phyloP scores from a whole-genome alignment of 768 basidiomycete genomes.

The Mrakia blollopis region DNA sequence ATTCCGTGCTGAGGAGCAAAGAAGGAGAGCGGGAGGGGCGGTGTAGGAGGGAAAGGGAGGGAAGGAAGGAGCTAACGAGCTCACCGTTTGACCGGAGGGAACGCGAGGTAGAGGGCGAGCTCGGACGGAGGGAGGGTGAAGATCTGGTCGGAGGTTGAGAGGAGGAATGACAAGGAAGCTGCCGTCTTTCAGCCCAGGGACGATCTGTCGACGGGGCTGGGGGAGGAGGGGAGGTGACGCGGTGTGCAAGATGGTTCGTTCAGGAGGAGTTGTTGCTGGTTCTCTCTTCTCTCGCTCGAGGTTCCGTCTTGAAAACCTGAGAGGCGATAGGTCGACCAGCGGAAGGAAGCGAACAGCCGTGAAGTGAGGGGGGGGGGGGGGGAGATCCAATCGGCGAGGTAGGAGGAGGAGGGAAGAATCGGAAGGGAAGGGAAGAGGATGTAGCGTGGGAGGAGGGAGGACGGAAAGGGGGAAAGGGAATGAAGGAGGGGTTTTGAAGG shows the following conservation, averaged over 20 bases:
- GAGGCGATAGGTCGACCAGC: neutral
- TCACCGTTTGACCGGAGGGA: neutral
- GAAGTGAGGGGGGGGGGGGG: neutral
- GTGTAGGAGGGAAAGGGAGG: neutral
- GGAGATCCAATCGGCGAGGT: neutral
- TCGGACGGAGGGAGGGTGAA: neutral
- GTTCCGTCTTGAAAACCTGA: neutral
- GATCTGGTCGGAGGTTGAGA: neutral
- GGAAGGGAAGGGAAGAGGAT: too few species aligned
- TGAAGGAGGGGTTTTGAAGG: too few species aligned
- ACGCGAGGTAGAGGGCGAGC: neutral
- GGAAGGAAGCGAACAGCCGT: neutral
- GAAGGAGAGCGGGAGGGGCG: neutral
- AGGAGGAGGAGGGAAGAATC: neutral
- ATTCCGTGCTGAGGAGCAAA: neutral
- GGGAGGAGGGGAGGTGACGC: neutral
- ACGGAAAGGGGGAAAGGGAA: too few species aligned
- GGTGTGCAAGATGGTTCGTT: neutral
- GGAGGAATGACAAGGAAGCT: neutral
- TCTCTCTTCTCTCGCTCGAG: neutral
- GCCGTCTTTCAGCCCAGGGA: neutral
- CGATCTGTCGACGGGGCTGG: neutral
- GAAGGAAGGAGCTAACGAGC: neutral
- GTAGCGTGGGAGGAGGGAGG: too few species aligned
- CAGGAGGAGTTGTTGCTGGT: neutral